phyloP scores from a whole-genome alignment of 495 filamentous ascomycete genomes.

The Aspergillus avenaceus region DNA sequence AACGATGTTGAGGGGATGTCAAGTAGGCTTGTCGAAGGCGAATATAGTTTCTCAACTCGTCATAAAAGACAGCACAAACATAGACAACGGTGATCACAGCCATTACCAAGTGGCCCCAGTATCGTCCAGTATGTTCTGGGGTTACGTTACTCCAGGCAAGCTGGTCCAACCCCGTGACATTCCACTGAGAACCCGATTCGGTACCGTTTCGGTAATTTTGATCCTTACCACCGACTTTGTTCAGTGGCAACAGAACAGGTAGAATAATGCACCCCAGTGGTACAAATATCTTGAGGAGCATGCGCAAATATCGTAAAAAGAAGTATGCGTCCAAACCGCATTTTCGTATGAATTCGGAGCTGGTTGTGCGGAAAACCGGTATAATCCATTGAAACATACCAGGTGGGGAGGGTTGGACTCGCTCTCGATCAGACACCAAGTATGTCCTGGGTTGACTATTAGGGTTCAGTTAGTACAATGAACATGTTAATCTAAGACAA shows the following conservation, averaged over 20 bases:
- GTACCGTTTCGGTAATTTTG: constrained; percentile 43
- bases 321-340: constrained; percentile 97
- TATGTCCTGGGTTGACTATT: constrained; percentile 80
- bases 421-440: constrained; percentile 83
- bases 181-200: constrained; percentile 26
- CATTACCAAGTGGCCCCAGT: constrained; percentile 86
- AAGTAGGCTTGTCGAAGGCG: constrained; percentile 90
- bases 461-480: constrained; percentile 17
- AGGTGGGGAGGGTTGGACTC: constrained; percentile 65
- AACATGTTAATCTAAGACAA: background rate
- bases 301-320: constrained; percentile 91
- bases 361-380: constrained; percentile 70
- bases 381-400: constrained; percentile 66
- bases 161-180: constrained; percentile 69
- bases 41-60: constrained; percentile 86
- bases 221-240: constrained; percentile 69
- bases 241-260: constrained; percentile 83
- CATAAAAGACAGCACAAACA: constrained; percentile 84
- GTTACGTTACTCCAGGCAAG: constrained; percentile 91
- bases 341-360: constrained; percentile 89
- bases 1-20: constrained; percentile 90
- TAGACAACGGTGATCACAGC: constrained; percentile 77
- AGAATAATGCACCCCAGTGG: constrained; percentile 75
- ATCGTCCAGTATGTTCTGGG: constrained; percentile 62
- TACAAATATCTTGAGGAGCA: constrained; percentile 87